Evolutionary conservation across 805 yeast genomes (phyloP).

Genomic region (Ogataea ganodermae): DNA sequence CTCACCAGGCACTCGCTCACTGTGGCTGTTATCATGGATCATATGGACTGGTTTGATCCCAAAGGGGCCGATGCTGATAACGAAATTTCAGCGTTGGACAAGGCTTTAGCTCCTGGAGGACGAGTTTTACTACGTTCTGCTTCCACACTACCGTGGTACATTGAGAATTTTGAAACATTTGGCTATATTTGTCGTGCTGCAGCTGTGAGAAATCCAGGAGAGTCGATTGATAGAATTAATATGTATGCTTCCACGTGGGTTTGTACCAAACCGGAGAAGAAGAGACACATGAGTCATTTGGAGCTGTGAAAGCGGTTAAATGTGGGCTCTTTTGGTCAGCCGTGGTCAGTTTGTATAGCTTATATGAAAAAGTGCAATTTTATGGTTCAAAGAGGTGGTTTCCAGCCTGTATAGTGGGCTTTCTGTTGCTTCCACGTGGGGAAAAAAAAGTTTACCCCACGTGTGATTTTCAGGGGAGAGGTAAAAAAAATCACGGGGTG

Average conservation of each 20-base stretch:
- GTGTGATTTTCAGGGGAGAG: no score
- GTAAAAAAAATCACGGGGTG: no score
- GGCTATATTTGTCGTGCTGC: conserved; percentile 74
- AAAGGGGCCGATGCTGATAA: conserved; percentile 59
- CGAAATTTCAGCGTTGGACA: conserved; percentile 65
- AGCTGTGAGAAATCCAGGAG: conserved; percentile 63
- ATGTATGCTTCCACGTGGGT: conserved; percentile 93
- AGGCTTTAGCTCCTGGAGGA: conserved; percentile 66
- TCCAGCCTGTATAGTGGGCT: no score
- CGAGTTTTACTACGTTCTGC: conserved; percentile 79
- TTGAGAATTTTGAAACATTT: conserved; percentile 59
- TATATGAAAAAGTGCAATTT: no score
- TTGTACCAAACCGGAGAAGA: conserved; percentile 52
- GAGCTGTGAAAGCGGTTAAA: no score
- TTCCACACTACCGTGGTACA: conserved; percentile 75
- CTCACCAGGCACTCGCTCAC: conserved; percentile 63
- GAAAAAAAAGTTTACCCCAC: no score
- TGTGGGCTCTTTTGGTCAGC: no score
- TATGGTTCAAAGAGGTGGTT: no score
- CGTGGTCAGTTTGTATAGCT: no score
- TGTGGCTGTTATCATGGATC: conserved; percentile 84
- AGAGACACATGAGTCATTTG: conserved; percentile 53
- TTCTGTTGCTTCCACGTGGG: no score
- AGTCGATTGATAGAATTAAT: conserved; percentile 74
- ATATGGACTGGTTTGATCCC: conserved; percentile 89